Conservation (phyloP, 805 yeast genomes). For the Saccharomyces eubayanus region DNA sequence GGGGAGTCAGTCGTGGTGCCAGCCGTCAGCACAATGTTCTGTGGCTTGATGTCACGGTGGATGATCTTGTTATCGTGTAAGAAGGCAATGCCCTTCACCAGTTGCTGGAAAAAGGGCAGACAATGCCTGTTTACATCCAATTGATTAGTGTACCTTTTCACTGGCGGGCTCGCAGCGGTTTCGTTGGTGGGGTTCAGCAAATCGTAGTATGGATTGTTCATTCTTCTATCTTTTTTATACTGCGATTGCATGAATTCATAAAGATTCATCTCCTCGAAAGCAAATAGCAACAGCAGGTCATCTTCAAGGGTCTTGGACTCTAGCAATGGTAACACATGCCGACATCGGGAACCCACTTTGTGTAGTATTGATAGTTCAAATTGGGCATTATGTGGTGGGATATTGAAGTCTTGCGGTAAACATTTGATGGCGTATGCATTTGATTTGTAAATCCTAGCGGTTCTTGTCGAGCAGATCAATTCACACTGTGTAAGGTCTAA, state of each 20-base stretch:
- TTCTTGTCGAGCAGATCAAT: constrained; percentile 17
- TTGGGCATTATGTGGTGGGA: constrained; percentile 26
- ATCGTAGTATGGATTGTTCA: constrained; percentile 17
- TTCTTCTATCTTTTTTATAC: constrained; percentile 7
- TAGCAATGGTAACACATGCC: constrained; percentile 15
- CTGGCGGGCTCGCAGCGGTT: background rate
- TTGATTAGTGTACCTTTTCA: constrained; percentile 10
- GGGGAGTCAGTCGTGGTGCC: constrained; percentile 24
- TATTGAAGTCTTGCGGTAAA: constrained; percentile 16
- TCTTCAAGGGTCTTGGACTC: constrained; percentile 8
- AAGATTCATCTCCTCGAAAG: constrained; percentile 12
- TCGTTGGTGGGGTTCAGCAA: background rate
- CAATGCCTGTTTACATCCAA: constrained; percentile 15
- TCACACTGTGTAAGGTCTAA: constrained; percentile 2
- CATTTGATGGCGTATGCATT: constrained; percentile 14
- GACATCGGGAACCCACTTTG: constrained; percentile 6
- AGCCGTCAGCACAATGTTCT: constrained; percentile 44
- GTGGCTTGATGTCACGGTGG: constrained; percentile 92
- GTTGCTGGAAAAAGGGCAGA: constrained; percentile 53
- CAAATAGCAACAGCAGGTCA: constrained; percentile 15
- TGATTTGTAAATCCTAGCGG: constrained; percentile 17
- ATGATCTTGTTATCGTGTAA: constrained; percentile 83
- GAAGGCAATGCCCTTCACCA: constrained; percentile 68
- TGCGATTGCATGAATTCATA: constrained; percentile 15
- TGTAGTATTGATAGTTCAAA: constrained; percentile 18